Evolutionary conservation across 2,329 filamentous ascomycete species (phyloP).

Genomic region (Fusarium odoratissimum): DNA sequence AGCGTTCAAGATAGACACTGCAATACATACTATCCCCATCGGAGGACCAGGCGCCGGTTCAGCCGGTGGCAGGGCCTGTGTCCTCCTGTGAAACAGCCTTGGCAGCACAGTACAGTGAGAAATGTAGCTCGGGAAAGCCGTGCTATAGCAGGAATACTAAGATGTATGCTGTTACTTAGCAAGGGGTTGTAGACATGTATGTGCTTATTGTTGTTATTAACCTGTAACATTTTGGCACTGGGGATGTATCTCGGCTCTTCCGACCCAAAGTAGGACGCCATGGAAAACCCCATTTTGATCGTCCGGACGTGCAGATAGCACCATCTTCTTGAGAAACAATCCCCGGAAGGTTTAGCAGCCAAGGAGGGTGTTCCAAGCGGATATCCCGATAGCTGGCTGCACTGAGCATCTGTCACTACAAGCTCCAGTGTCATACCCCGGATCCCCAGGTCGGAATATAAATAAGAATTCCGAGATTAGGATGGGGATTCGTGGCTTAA

Average conservation of each 20-base stretch:
- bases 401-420: fast-evolving
- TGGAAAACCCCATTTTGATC: fast-evolving
- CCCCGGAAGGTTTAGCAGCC: fast-evolving
- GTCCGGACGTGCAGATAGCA: fast-evolving
- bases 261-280: not conserved
- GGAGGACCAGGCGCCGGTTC: fast-evolving
- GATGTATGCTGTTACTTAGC: fast-evolving
- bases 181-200: not conserved
- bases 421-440: not conserved
- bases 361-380: fast-evolving
- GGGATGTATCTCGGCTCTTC: not conserved
- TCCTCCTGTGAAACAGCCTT: fast-evolving
- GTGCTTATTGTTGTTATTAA: not conserved
- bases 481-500: not conserved
- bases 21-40: fast-evolving
- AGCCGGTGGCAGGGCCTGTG: not conserved
- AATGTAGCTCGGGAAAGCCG: not conserved
- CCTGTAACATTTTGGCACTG: fast-evolving
- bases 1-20: fast-evolving
- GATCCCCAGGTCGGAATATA: not conserved
- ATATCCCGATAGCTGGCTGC: fast-evolving
- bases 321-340: fast-evolving
- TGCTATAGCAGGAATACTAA: fast-evolving
- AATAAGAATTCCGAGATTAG: not conserved
- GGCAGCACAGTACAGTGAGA: fast-evolving